These are phyloP conservation scores for Beta macrorhiza DNA, from an alignment of 179 eudicot genomes.

Conservation along the genomic window DNA sequence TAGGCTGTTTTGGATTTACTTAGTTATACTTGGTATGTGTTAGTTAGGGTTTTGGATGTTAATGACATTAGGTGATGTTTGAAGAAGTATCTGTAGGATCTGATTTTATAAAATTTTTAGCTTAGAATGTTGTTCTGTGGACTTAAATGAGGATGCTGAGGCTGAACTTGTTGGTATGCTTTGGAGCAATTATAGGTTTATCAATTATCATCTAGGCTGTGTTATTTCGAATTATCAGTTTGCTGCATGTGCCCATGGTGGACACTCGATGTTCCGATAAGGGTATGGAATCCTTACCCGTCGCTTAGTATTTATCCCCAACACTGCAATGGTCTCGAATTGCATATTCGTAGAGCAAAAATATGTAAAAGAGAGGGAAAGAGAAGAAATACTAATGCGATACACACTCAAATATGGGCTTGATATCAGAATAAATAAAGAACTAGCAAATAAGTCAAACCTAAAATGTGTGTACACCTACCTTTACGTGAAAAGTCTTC, in stretches of 20 bases:
- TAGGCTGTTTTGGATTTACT: not conserved
- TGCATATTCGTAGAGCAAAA: not conserved
- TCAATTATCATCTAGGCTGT: not conserved
- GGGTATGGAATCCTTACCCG: not conserved
- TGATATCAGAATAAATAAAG: too few relatives aligned
- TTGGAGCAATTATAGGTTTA: not conserved
- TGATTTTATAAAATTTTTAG: not conserved
- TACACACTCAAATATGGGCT: not conserved
- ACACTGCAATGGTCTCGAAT: not conserved
- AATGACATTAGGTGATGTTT: slow-evolving; percentile 3
- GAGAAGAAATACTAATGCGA: not conserved
- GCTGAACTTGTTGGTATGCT: not conserved
- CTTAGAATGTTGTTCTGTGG: not conserved
- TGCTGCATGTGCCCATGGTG: not conserved
- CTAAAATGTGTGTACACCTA: too few relatives aligned
- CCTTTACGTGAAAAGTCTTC: not conserved
- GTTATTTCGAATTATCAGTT: not conserved
- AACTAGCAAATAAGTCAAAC: too few relatives aligned
- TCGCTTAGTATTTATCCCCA: not conserved
- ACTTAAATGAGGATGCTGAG: not conserved
- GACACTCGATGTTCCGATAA: not conserved
- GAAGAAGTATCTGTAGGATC: not conserved
- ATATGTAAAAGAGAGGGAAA: not conserved
- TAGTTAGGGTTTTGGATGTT: not conserved
- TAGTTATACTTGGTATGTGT: not conserved